Evolutionary conservation across 805 yeast genomes (phyloP).

Genomic region (Ogataea nitratoaversa): DNA sequence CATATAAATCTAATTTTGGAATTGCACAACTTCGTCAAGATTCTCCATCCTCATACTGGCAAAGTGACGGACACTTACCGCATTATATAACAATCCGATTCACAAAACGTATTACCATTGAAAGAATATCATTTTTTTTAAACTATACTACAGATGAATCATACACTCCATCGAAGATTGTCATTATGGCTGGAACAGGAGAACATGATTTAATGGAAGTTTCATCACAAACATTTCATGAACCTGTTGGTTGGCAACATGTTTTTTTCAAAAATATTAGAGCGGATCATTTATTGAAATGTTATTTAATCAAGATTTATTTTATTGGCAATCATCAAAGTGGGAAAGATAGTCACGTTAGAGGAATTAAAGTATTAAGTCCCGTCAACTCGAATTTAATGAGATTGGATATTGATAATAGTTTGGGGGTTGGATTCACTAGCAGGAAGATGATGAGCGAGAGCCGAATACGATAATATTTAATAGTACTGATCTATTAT

Average conservation of each 20-base stretch:
- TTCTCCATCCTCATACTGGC: conserved; percentile 79
- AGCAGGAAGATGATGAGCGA: conserved; percentile 30
- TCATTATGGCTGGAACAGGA: conserved; percentile 70
- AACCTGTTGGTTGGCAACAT: conserved; percentile 79
- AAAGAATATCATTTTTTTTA: conserved; percentile 65
- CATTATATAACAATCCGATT: conserved; percentile 79
- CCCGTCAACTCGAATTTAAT: conserved; percentile 30
- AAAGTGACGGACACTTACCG: conserved; percentile 89
- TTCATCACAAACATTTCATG: conserved; percentile 49
- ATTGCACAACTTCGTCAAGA: conserved; percentile 70
- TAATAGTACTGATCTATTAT: no score
- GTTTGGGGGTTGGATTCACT: conserved; percentile 30
- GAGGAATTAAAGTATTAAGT: conserved; percentile 65
- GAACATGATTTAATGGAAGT: conserved; percentile 74
- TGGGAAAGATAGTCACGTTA: conserved; percentile 90
- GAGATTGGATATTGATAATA: conserved; percentile 18
- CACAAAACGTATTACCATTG: conserved; percentile 67
- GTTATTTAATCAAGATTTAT: conserved; percentile 60
- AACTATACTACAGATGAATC: conserved; percentile 79
- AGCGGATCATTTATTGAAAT: conserved; percentile 53
- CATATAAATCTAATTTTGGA: conserved; percentile 69
- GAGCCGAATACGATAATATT: conserved; percentile 28
- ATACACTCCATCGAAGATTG: conserved; percentile 77
- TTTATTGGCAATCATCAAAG: conserved; percentile 81
- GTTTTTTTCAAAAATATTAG: conserved; percentile 54